Evolutionary conservation across 306 rosid species (phyloP).

Genomic region (Acacia melanoxylon): DNA sequence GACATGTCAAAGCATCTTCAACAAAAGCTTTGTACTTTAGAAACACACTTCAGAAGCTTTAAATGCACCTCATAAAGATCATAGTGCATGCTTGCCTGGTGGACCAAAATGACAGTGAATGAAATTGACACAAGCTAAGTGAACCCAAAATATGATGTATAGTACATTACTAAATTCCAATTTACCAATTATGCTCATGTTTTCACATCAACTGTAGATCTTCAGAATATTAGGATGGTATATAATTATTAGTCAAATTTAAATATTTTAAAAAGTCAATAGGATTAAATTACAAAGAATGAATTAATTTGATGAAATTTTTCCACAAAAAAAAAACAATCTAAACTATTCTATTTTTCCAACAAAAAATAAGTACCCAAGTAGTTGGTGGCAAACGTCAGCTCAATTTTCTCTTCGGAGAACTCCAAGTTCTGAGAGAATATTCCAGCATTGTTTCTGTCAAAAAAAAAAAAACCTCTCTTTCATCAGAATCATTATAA

Average conservation of each 20-base stretch:
- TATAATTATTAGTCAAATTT: background rate
- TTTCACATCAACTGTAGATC: background rate
- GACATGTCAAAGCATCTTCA: background rate
- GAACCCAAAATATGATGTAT: background rate
- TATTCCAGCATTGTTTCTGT: conserved; percentile 93
- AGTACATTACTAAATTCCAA: background rate
- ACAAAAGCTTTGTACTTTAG: conserved; percentile 23
- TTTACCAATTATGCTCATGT: background rate
- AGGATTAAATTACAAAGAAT: background rate
- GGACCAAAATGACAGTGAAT: conserved; percentile 33
- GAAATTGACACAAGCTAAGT: background rate
- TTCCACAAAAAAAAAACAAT: background rate
- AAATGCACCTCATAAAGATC: conserved; percentile 28
- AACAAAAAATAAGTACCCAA: conserved; percentile 50
- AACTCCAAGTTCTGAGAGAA: conserved; percentile 79
- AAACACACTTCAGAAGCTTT: conserved; percentile 25
- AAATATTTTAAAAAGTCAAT: background rate
- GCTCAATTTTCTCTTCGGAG: conserved; percentile 88
- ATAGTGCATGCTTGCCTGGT: conserved; percentile 26
- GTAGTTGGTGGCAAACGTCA: conserved; percentile 95
- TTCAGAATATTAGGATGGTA: too few relatives aligned
- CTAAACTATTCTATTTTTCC: background rate
- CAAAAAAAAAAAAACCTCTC: background rate
- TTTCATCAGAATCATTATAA: background rate
- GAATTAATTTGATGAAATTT: background rate